Evolutionary conservation across 805 yeast genomes (phyloP), one percentile per base, ranked within the genome.

Genomic region (Teunomyces funiuensis): DNA sequence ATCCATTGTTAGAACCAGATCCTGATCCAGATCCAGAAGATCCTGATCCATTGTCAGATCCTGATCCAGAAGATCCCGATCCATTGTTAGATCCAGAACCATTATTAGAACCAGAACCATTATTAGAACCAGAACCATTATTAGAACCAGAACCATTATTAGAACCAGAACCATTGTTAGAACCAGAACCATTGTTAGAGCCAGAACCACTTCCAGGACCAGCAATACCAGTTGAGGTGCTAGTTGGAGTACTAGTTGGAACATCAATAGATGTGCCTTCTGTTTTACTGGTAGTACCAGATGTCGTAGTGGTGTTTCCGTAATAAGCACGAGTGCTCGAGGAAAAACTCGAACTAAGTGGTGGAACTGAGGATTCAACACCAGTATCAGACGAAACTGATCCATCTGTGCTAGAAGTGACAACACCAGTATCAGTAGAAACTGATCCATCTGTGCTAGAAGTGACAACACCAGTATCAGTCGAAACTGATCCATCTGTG

Each of bases 401-500:
- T 25, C 39, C 44, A 28, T 28, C 41, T 1, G 31, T 3, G 10
- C 29, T 33, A 19, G 22, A 19, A 5, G 22, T 34, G 36, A 49
- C 54, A 10, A 38, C 52, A 28, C 55, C 57, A 7, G 56, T 44
- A 14, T 50, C 50, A 8, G 58, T 55, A 6, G 41, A 29, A 16
- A 39, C 25, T 17, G 40, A 19, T 9, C 57, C 57, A 39, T 45
- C 47, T 11, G 49, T 18, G 31, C 42, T 39, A 11, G 55, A 45
- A 15, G 46, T 43, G 33, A 40, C 37, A 27, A 48, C n/a, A n/a
- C n/a, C n/a, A n/a, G n/a, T n/a, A n/a, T n/a, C n/a, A n/a, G n/a
- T n/a, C n/a, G n/a, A n/a, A n/a, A n/a, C n/a, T n/a, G n/a, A n/a
- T n/a, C n/a, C n/a, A n/a, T 19, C 22, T 7, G 22, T 19, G 22